Conservation (phyloP, 306 rosid genomes). For the Ammopiptanthus mongolicus region DNA sequence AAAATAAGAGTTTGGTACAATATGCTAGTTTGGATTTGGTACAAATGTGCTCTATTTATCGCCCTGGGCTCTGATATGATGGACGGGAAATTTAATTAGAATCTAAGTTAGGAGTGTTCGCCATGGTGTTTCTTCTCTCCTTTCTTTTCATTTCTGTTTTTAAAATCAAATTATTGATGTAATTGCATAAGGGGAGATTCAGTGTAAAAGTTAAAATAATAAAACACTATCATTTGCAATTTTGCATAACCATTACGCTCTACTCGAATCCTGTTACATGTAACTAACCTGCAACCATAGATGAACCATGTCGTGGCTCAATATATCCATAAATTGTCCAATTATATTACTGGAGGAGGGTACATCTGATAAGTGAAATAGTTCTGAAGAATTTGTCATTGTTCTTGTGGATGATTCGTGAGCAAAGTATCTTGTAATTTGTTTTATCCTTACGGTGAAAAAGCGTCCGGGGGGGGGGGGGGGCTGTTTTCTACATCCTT, state of each 20-base stretch:
- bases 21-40: too few relatives aligned
- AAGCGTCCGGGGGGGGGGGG: too few relatives aligned
- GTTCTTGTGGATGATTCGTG: background rate
- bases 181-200: background rate
- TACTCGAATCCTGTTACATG: background rate
- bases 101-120: background rate
- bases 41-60: too few relatives aligned
- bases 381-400: conserved; percentile 9
- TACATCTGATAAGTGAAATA: background rate
- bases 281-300: background rate
- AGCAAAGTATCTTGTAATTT: background rate
- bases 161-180: too few relatives aligned
- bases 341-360: background rate
- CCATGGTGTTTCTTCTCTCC: background rate
- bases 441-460: too few relatives aligned
- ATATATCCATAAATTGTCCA: background rate
- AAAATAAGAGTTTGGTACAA: too few relatives aligned
- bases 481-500: too few relatives aligned
- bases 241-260: background rate
- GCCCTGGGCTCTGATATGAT: too few relatives aligned
- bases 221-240: background rate
- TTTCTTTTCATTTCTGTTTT: background rate
- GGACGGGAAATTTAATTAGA: background rate
- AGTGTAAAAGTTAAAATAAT: background rate
- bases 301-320: background rate